Percentiles rank a stretch among this genome's conserved stretches.
Conservation (phyloP, 495 filamentous ascomycete genomes). For the Penicillium desertorum region DNA sequence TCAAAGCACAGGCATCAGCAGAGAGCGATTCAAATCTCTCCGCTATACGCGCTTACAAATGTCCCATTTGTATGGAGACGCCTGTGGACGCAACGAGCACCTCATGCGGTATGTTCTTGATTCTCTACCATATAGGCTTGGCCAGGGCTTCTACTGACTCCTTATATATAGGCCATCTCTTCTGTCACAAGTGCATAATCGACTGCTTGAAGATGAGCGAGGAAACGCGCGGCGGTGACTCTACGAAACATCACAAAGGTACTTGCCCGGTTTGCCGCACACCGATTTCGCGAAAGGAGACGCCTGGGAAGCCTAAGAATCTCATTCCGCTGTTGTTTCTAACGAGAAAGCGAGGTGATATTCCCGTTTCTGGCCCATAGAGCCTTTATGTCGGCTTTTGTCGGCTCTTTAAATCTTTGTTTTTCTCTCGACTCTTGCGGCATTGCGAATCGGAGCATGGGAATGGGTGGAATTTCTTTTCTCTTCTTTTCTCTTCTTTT, state of each 20-base stretch:
- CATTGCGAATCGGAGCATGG: conserved; percentile 10
- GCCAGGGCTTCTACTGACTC: conserved; percentile 2
- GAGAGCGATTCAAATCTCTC: conserved; percentile 49
- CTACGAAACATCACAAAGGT: conserved; percentile 28
- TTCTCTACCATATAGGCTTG: background rate
- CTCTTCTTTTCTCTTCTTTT: too few species aligned
- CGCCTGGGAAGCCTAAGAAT: conserved; percentile 31
- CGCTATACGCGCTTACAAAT: conserved; percentile 59
- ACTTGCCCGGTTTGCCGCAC: conserved; percentile 53
- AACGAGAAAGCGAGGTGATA: conserved; percentile 33
- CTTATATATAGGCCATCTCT: conserved; percentile 67
- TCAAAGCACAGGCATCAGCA: background rate
- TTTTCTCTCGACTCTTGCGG: background rate
- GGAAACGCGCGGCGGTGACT: conserved; percentile 34
- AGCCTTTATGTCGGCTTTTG: background rate
- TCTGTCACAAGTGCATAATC: conserved; percentile 79
- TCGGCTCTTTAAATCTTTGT: background rate
- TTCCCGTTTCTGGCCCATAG: background rate
- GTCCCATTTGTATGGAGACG: conserved; percentile 85
- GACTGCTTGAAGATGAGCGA: conserved; percentile 66
- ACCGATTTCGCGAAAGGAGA: conserved; percentile 32
- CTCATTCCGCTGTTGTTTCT: conserved; percentile 59
- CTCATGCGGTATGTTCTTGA: conserved; percentile 67
- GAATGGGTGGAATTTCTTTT: background rate
- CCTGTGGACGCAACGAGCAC: conserved; percentile 73